phyloP scores from a whole-genome alignment of 495 filamentous ascomycete species.

The Parathielavia appendiculata region DNA sequence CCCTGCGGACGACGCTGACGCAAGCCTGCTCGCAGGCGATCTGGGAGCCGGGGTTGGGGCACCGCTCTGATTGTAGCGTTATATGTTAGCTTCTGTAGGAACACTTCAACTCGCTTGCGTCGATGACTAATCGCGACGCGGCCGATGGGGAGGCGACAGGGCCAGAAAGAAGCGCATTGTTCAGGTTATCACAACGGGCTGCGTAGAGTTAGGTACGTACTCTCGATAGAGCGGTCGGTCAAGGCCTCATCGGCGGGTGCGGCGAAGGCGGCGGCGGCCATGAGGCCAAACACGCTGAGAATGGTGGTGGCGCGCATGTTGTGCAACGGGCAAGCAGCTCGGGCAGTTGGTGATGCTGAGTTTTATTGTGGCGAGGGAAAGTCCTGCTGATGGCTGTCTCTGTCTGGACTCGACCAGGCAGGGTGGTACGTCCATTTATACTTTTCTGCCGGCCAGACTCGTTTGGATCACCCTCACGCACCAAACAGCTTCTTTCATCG shows the following conservation, averaged over 20 bases:
- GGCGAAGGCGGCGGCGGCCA: background rate
- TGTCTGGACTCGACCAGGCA: too few relatives aligned
- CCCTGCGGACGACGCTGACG: background rate
- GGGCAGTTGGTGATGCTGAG: too few relatives aligned
- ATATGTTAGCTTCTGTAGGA: background rate
- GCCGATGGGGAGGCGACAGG: background rate
- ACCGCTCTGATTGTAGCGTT: background rate
- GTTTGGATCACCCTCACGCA: too few relatives aligned
- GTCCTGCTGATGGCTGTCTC: too few relatives aligned
- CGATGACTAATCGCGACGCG: background rate
- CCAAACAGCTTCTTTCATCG: too few relatives aligned
- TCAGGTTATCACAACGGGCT: background rate
- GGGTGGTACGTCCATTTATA: too few relatives aligned
- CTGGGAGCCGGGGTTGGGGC: background rate
- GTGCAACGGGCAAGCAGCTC: too few relatives aligned
- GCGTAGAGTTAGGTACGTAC: background rate
- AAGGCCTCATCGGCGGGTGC: background rate
- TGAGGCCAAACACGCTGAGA: background rate
- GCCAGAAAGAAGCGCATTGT: background rate
- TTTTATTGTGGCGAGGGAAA: too few relatives aligned
- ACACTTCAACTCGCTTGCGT: background rate
- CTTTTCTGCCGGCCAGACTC: too few relatives aligned
- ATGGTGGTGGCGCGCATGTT: background rate
- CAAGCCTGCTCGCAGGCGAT: background rate
- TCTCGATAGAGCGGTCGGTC: background rate